Base-by-base conservation (phyloP, 108 stramenopile species). In the Fragilaria crotonensis region DNA sequence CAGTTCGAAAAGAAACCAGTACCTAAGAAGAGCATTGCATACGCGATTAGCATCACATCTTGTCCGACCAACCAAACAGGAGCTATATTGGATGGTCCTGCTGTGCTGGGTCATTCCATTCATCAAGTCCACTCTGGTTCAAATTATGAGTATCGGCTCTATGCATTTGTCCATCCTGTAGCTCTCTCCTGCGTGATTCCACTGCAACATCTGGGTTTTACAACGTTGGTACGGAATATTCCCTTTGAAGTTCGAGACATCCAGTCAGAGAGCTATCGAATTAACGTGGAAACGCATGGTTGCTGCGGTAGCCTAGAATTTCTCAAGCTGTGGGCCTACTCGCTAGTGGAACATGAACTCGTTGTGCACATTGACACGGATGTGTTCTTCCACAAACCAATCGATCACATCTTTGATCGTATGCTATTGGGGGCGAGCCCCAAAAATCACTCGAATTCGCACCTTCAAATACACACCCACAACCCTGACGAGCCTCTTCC, bases 231-330 rank as follows among this genome's bases (percentile, higher is more conserved):
- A 0, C 46, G 70, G 17, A 59, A 78, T 3, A 82, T 78, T 18
- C 83, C 83, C 2, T 54, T 88, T 53, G 63, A 82, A 44, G 64
- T 45, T 4, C 28, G 64, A 7, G 71, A 81, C 9, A 82, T 90
- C 26, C 44, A 41, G 45, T 59, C 63, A 3, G 23, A 72, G 20
- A 9, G 23, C 5, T 50, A 23, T 33, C 57, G 52, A 54, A 14
- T 14, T 2, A 18, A 44, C 4, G 60, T 75, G 0, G 54, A 69
- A 23, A 60, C 47, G 2, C 68, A 73, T 5, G 82, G 87, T 9
- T 96, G 95, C 64, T 96, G 95, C 62, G 85, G 87, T 1, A 60
- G 55, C 7, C 82, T 79, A 44, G 95, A 96, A 66, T 90, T 91
- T 49, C 59, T 96, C 30, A 96, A 96, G 62, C 52, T 96, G 46